Conservation (phyloP, 2,329 filamentous ascomycete species). For the Xylariaceae sp. region DNA sequence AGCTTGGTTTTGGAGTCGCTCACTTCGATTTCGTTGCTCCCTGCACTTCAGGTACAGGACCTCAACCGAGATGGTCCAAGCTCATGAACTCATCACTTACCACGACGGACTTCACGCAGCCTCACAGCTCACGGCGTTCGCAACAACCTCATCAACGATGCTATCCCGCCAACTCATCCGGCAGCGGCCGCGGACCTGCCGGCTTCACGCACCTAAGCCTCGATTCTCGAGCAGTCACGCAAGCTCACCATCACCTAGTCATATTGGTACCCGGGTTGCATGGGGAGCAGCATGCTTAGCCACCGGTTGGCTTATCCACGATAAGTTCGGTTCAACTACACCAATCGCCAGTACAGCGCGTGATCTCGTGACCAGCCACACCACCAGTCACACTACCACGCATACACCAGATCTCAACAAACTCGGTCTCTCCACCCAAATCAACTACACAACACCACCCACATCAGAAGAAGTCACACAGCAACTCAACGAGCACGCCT, state of each 20-base stretch:
- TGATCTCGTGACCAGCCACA: conserved; percentile 1
- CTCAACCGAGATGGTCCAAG: not conserved
- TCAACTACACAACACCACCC: conserved; percentile 22
- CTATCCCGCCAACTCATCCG: conserved; percentile 17
- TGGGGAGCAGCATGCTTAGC: conserved; percentile 6
- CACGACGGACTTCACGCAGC: not conserved
- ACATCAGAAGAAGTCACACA: conserved; percentile 25
- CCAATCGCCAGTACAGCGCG: conserved; percentile 4
- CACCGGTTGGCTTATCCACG: conserved; percentile 13
- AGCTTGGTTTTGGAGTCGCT: too few species aligned
- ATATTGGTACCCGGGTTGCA: too few species aligned
- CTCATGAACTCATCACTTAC: not conserved
- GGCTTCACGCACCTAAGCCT: conserved; percentile 9
- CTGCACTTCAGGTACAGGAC: too few species aligned
- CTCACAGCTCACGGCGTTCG: not conserved
- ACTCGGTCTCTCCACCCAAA: conserved; percentile 22
- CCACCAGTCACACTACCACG: conserved; percentile 1
- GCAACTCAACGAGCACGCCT: conserved; percentile 28
- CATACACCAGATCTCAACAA: conserved; percentile 25
- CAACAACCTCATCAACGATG: conserved; percentile 13
- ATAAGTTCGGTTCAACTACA: not conserved
- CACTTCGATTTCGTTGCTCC: too few species aligned
- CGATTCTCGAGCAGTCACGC: conserved; percentile 21
- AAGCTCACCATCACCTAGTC: not conserved
- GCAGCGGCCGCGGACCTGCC: conserved; percentile 13